A percentile compares a stretch with the other conserved stretches of the same genome.
phyloP scores from a whole-genome alignment of 306 rosid genomes.

The Spatholobus suberectus region DNA sequence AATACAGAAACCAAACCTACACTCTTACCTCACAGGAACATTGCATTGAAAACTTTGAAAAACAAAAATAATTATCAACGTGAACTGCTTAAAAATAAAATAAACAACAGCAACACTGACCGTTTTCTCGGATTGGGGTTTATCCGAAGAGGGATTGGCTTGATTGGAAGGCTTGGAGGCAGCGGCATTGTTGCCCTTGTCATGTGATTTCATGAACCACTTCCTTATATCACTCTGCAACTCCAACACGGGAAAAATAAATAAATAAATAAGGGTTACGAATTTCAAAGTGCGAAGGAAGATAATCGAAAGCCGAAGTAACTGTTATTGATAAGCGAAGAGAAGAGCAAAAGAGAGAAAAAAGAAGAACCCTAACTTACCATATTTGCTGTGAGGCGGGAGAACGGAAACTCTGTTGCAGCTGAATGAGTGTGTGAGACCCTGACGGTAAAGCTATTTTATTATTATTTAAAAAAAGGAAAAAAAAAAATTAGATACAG shows the following conservation, averaged over 20 bases:
- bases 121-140: slow-evolving; percentile 48
- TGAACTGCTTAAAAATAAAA: neutral
- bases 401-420: slow-evolving; percentile 26
- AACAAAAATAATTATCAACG: neutral
- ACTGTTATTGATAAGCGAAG: neutral
- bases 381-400: slow-evolving; percentile 48
- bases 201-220: slow-evolving; percentile 97
- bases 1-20: slow-evolving; percentile 29
- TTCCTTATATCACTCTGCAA: slow-evolving; percentile 79
- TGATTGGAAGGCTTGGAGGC: slow-evolving; percentile 54
- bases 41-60: neutral
- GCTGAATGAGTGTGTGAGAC: neutral
- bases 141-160: slow-evolving; percentile 51
- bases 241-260: slow-evolving; percentile 15
- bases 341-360: neutral
- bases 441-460: neutral
- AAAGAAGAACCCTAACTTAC: slow-evolving; percentile 54
- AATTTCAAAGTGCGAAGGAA: neutral
- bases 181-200: slow-evolving; percentile 57
- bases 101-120: slow-evolving; percentile 49
- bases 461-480: too few relatives aligned
- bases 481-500: too few relatives aligned
- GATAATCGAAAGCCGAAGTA: neutral
- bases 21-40: slow-evolving; percentile 1
- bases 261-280: neutral